Percentiles rank a stretch among this genome's conserved stretches.
These are phyloP conservation scores for Botrytis medusae DNA, from an alignment of 2,329 filamentous ascomycete species.

Conservation along the genomic window DNA sequence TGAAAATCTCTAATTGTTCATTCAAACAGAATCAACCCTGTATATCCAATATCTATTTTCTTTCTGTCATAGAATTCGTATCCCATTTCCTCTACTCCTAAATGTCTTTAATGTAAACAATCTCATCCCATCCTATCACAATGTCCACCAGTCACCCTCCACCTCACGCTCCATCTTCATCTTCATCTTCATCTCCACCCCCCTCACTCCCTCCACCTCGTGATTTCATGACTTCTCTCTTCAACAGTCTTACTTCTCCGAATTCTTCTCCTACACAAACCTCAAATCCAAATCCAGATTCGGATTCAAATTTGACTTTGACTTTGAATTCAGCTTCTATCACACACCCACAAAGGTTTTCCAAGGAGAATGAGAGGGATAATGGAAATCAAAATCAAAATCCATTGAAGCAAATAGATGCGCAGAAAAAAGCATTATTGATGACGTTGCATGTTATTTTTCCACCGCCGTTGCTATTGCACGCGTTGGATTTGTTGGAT, in stretches of 20 bases:
- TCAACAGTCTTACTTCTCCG: conserved; percentile 32
- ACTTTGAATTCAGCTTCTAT: too few relatives aligned
- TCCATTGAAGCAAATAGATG: conserved; percentile 29
- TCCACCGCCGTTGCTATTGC: conserved; percentile 69
- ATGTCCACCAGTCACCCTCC: not conserved
- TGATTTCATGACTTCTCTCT: conserved; percentile 35
- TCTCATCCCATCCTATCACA: not conserved
- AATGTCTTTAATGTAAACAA: not conserved
- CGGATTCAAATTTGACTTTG: too few relatives aligned
- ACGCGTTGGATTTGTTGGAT: conserved; percentile 86
- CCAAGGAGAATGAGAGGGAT: conserved; percentile 11
- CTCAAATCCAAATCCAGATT: not conserved
- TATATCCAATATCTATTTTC: not conserved
- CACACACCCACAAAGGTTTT: not conserved
- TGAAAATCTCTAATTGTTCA: not conserved
- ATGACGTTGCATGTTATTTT: conserved; percentile 73
- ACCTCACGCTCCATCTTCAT: not conserved
- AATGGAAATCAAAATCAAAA: conserved; percentile 23
- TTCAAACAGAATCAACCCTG: not conserved
- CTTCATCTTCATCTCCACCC: not conserved
- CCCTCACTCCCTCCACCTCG: conserved; percentile 34
- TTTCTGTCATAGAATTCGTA: not conserved
- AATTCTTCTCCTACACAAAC: not conserved
- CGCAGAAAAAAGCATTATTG: conserved; percentile 46
- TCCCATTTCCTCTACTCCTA: too few relatives aligned